Percentiles rank a stretch among this genome's conserved stretches.
Evolutionary conservation across 257 asterid species (phyloP).

Genomic region (Gentiana macrophylla): DNA sequence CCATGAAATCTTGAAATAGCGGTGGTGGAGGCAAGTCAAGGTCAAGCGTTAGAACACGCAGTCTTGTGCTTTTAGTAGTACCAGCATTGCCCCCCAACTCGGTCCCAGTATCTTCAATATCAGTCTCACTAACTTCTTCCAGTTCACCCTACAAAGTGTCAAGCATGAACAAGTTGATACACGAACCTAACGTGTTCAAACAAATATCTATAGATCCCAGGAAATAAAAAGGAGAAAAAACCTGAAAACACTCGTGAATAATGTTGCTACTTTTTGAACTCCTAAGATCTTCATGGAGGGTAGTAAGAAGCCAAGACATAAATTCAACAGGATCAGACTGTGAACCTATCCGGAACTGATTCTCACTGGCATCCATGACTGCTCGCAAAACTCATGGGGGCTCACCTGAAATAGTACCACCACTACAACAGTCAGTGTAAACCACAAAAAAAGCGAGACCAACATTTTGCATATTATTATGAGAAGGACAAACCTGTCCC

Average conservation of each 20-base stretch:
- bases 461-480: neutral
- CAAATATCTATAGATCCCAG: neutral
- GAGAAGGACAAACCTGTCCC: constrained; percentile 57
- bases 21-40: constrained; percentile 99
- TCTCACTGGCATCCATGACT: constrained; percentile 88
- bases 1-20: constrained; percentile 86
- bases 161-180: constrained; percentile 6
- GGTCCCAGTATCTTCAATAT: constrained; percentile 32
- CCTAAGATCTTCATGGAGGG: constrained; percentile 67
- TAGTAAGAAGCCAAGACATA: constrained; percentile 93
- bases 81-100: constrained; percentile 24
- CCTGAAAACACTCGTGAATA: constrained; percentile 95
- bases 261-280: constrained; percentile 55
- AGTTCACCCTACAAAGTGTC: constrained; percentile 62
- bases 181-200: neutral
- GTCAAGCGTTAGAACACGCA: constrained; percentile 92
- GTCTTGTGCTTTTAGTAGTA: constrained; percentile 51
- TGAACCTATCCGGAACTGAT: constrained; percentile 70
- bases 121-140: constrained; percentile 78
- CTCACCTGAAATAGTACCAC: constrained; percentile 59
- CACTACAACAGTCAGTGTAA: constrained; percentile 7
- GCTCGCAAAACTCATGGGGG: constrained; percentile 98
- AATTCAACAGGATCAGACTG: constrained; percentile 98
- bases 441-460: constrained; percentile 6
- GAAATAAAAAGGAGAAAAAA: constrained; percentile 13